These are phyloP conservation scores for Penicillium vulpinum DNA, from an alignment of 2,329 filamentous ascomycete genomes.

Conservation along the genomic window DNA sequence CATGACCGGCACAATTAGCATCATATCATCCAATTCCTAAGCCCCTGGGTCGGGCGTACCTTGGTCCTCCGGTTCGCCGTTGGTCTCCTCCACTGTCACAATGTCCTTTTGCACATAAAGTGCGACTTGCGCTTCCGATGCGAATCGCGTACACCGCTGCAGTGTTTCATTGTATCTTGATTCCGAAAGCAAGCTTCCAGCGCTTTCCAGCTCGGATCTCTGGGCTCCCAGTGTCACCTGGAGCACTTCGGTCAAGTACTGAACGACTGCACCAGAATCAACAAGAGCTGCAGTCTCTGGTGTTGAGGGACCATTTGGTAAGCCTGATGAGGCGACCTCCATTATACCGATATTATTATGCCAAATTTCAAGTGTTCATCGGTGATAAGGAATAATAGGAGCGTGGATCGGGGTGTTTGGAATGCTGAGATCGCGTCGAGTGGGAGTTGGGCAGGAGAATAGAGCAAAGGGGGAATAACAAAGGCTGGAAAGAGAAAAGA, in stretches of 20 bases:
- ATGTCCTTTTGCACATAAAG: constrained; percentile 86
- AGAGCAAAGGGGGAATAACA: constrained; percentile 3
- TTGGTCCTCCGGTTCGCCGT: constrained; percentile 39
- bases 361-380: constrained; percentile 32
- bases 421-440: constrained; percentile 23
- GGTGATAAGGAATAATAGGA: constrained; percentile 23
- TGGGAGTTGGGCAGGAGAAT: neutral
- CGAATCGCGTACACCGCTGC: constrained; percentile 84
- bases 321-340: constrained; percentile 41
- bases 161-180: constrained; percentile 74
- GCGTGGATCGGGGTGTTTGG: constrained; percentile 16
- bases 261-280: constrained; percentile 68
- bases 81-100: constrained; percentile 54
- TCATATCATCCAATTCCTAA: neutral
- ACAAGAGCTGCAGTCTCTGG: constrained; percentile 43
- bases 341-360: constrained; percentile 33
- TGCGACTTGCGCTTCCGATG: constrained; percentile 79
- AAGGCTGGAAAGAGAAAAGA: neutral
- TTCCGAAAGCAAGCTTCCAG: constrained; percentile 79
- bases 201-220: constrained; percentile 73
- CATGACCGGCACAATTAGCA: constrained; percentile 22
- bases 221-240: constrained; percentile 73
- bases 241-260: constrained; percentile 70
- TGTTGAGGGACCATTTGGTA: constrained; percentile 37
- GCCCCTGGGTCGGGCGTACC: constrained; percentile 35